Conservation (phyloP, 225 moss, liverwort and hornwort genomes). For the Bryum argenteum region DNA sequence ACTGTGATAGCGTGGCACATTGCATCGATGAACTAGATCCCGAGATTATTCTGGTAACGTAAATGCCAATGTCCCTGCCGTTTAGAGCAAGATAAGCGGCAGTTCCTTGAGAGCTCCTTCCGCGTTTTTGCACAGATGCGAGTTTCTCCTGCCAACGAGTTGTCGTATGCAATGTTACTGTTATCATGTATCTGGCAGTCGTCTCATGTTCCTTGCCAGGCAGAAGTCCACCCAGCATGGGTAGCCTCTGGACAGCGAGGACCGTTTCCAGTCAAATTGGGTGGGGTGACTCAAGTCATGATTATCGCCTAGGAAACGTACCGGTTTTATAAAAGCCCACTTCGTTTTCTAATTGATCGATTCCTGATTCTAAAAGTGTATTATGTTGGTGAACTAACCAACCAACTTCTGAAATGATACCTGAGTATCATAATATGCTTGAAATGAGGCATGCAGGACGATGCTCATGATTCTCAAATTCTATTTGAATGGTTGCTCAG, state of each 20-base stretch:
- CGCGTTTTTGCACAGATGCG: background rate
- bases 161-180: background rate
- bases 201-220: background rate
- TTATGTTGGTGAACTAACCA: too few species aligned
- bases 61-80: background rate
- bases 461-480: too few species aligned
- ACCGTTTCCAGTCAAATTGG: background rate
- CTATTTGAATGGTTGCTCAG: too few species aligned
- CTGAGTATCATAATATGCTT: too few species aligned
- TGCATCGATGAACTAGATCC: background rate
- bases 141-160: constrained; percentile 4
- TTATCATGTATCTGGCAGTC: background rate
- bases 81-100: too few species aligned
- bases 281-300: background rate
- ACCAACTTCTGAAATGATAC: too few species aligned
- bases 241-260: background rate
- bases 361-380: too few species aligned
- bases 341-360: too few species aligned
- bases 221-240: background rate
- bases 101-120: background rate
- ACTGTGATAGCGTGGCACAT: constrained; percentile 48
- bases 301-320: too few species aligned
- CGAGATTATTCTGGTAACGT: background rate
- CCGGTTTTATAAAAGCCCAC: too few species aligned
- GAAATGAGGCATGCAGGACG: too few species aligned